Evolutionary conservation across 148 eudicot genomes (phyloP), one percentile per base, ranked within the genome.

Genomic region (Rhododendron griersonianum): DNA sequence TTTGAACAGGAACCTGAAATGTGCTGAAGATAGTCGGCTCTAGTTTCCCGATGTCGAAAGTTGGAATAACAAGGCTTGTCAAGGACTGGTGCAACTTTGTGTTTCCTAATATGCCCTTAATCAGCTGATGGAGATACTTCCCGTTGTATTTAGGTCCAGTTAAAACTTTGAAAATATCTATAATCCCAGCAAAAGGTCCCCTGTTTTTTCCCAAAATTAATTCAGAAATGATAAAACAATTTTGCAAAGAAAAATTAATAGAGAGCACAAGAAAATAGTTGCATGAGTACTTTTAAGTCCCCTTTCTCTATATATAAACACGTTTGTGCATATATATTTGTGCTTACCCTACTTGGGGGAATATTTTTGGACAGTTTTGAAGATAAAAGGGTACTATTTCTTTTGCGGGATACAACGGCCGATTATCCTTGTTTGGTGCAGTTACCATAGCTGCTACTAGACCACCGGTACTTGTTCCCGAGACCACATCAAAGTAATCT

Each of bases 401-500:
- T n/a, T 90, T 91, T 15, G 95, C 93, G 16, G 91, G 67, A 2
- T 85, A 93, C 23, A 88, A 80, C 7, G 95, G 95, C 3, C 92
- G 87, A 4, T 87, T 87, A 0, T 87, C 74, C 5, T 85, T 83
- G 13, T 91, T 81, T 4, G 95, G 94, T 30, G 92, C 85, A 5
- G 93, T 83, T 61, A 93, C 19, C 95, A 93, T 92, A 21, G 93
- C 74, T 4, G 95, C 82, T 77, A 93, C 84, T 8, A 93, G 87
- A 82, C 94, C 93, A 0, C 95, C 94, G 0, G 93, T 91, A 81
- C 95, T 93, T 13, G 95, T 93, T 75, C 95, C 95, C 0, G 95
- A 82, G 35, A 93, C 90, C 28, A 93, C 94, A 59, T 93, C 95
- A 50, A 92, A 93, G 84, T 93, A 93, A 82, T 93, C 93, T 2